Evolutionary conservation across 2,329 filamentous ascomycete species (phyloP).

Genomic region (Geoglossum cookeanum): DNA sequence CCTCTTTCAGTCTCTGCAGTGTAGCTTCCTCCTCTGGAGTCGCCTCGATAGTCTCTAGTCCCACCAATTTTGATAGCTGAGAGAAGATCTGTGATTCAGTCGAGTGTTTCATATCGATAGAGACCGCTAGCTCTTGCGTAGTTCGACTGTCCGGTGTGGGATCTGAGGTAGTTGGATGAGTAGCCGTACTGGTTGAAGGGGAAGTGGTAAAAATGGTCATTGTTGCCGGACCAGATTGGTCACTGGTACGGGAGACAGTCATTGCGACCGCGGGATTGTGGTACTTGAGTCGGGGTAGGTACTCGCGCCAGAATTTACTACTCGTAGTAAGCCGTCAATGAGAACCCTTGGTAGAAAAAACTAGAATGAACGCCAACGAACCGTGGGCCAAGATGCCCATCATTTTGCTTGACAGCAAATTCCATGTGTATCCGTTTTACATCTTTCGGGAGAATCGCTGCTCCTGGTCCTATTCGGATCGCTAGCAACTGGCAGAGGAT

Average conservation of each 20-base stretch:
- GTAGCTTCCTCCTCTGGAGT: constrained; percentile 4
- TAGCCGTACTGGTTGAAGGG: constrained; percentile 12
- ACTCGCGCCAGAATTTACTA: constrained; percentile 77
- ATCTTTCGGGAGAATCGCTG: constrained; percentile 58
- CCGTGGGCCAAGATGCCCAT: constrained; percentile 56
- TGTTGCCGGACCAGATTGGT: constrained; percentile 36
- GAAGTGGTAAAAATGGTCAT: constrained; percentile 43
- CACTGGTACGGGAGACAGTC: constrained; percentile 50
- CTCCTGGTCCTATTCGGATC: constrained; percentile 65
- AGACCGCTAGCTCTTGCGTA: constrained; percentile 19
- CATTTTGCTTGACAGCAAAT: constrained; percentile 41
- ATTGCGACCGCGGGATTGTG: constrained; percentile 78
- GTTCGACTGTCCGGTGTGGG: constrained; percentile 17
- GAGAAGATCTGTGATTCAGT: constrained; percentile 4
- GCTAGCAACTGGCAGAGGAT: constrained; percentile 39
- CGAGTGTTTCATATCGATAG: constrained; percentile 20
- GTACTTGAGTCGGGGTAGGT: constrained; percentile 76
- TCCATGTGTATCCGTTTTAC: constrained; percentile 58
- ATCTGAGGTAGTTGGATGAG: constrained; percentile 10
- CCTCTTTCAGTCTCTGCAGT: constrained; percentile 3
- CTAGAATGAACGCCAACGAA: constrained; percentile 27
- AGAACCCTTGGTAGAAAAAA: constrained; percentile 19
- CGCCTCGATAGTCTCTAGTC: background rate
- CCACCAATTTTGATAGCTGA: background rate
- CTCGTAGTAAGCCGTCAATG: constrained; percentile 21